Evolutionary conservation across 73 alveolate genomes (phyloP).

Genomic region (Tetrahymena elliotti): DNA sequence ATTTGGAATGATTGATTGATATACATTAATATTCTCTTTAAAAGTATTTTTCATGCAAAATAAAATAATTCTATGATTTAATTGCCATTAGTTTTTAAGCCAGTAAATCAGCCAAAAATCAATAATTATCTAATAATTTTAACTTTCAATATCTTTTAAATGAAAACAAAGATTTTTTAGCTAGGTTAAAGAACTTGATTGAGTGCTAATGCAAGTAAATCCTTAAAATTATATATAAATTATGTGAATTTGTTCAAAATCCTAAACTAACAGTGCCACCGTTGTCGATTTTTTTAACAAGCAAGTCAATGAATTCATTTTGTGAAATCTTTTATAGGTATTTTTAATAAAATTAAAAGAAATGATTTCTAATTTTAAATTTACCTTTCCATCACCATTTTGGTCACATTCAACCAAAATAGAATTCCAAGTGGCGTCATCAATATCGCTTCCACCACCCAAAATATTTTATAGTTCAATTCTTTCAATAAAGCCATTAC

Average conservation of each 20-base stretch:
- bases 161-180: too few relatives aligned
- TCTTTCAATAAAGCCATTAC: conserved; percentile 43
- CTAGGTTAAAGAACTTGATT: too few relatives aligned
- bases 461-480: conserved; percentile 24
- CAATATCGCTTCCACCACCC: conserved; percentile 39
- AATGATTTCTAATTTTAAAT: not conserved
- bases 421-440: conserved; percentile 25
- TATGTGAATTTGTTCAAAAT: not conserved
- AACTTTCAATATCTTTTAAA: too few relatives aligned
- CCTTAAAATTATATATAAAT: not conserved
- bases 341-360: not conserved
- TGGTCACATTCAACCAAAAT: conserved; percentile 39
- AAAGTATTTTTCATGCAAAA: not conserved
- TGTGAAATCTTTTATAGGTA: not conserved
- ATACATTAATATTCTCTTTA: not conserved
- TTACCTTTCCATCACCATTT: conserved; percentile 50
- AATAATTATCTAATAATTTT: too few relatives aligned
- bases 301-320: not conserved
- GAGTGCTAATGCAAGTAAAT: not conserved
- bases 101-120: too few relatives aligned
- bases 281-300: not conserved
- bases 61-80: not conserved
- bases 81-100: not conserved
- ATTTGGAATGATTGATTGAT: too few relatives aligned
- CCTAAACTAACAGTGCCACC: not conserved